Conservation (phyloP, 2,329 filamentous ascomycete species). For the Malbranchea zuffiana region DNA sequence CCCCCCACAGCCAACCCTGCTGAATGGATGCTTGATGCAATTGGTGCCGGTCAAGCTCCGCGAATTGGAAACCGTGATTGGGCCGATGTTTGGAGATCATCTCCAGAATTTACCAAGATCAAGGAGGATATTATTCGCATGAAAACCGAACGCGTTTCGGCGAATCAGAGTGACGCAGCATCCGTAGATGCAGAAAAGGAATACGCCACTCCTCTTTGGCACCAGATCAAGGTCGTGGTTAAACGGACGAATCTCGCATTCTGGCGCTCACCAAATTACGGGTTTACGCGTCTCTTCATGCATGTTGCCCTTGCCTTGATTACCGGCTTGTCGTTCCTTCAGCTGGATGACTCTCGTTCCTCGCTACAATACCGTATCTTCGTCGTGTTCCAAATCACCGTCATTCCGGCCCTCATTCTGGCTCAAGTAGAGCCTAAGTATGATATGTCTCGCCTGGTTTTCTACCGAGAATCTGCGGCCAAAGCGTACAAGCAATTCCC, state of each 20-base stretch:
- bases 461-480: constrained; percentile 73
- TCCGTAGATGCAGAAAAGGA: constrained; percentile 52
- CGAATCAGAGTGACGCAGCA: constrained; percentile 30
- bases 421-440: constrained; percentile 78
- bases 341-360: constrained; percentile 62
- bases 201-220: constrained; percentile 67
- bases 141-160: constrained; percentile 46
- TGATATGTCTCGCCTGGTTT: constrained; percentile 66
- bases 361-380: constrained; percentile 80
- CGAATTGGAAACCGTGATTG: constrained; percentile 58
- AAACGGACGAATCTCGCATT: constrained; percentile 64
- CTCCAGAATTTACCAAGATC: constrained; percentile 43
- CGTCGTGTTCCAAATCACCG: constrained; percentile 76
- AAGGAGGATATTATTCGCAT: constrained; percentile 54
- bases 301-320: constrained; percentile 68
- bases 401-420: constrained; percentile 72
- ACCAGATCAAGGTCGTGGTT: constrained; percentile 68
- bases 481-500: constrained; percentile 78
- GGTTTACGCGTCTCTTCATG: constrained; percentile 77
- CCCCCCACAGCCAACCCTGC: constrained; percentile 57
- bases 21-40: constrained; percentile 59
- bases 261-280: constrained; percentile 81
- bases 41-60: constrained; percentile 56
- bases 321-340: constrained; percentile 67
- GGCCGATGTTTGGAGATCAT: constrained; percentile 44